Evolutionary conservation across 1,284 basidiomycete species (phyloP), one percentile per base, ranked within the genome.

Genomic region (Hemileia vastatrix): DNA sequence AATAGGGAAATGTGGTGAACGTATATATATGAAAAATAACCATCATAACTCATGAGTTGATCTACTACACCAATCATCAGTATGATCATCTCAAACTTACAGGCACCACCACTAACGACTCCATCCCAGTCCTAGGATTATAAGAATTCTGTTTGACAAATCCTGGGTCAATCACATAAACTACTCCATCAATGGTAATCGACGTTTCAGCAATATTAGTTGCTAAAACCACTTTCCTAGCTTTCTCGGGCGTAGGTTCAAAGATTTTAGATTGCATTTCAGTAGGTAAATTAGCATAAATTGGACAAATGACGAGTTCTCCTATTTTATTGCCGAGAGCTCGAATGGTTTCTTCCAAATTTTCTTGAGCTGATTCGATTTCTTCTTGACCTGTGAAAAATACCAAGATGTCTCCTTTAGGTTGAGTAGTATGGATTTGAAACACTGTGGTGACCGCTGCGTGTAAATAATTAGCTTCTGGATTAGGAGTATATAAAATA

Each of bases 201-300:
- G 90, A 93, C 1, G 93, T 97, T 77, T 97, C 93, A 24, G 95
- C 95, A 68, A 99, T 98, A 76, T 98, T 98, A 31, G 95, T 99
- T 0, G 95, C 95, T 43, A 99, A 80, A 15, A 98, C 94, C 47
- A 80, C 80, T 77, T 98, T 99, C 60, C 95, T 81, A 15, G 95
- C 90, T 8, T 92, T 92, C 63, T 90, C 87, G 0, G 95, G 94
- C 5, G 95, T 98, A 1, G 94, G 93, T 77, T 99, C 95, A 76
- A 98, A 99, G 67, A 98, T 98, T 79, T 96, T 96, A 36, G 92
- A 88, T 76, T 99, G 95, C 92, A 97, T 92, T 66, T 99, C 95
- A 68, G 88, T 93, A 1, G 95, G 95, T 33, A 99, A 78, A 75
- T 96, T 97, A 66, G 95, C 93, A 74, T 99, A 98, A 68, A 98